Evolutionary conservation across 257 asterid species (phyloP), one percentile per base, ranked within the genome.

Genomic region (Solanum etuberosum): DNA sequence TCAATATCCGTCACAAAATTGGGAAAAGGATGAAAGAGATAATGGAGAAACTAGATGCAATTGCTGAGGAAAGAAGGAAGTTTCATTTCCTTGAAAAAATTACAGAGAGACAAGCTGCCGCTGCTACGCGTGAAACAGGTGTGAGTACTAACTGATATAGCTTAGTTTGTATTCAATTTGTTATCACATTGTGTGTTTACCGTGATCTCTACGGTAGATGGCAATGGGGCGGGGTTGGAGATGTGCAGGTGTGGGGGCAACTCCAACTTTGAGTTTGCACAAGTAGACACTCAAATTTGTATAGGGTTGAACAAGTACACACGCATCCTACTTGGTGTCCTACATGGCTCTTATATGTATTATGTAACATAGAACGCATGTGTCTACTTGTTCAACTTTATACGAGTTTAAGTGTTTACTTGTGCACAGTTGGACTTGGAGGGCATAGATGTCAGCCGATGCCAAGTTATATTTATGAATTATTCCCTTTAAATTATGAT

Each of bases 51-150:
- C 13, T 91, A 87, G 86, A 89, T 37, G 46, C 18, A 3, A 54
- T 87, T 65, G 87, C 90, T 51, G 91, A 72, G 9, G 92, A 89
- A 29, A 61, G 89, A 10, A 32, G 35, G 7, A 87, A 77, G 59
- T 83, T 90, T 51, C 90, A 83, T 74, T 68, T 89, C 72, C 81
- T 27, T 20, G 91, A 86, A 48, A 34, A 12, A 5, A 23, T 3
- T 38, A 74, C 57, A 21, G 83, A 21, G 54, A 74, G 57, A 74
- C 57, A 38, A 38, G 54, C 32, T 0, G 9, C 82, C 77, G 20
- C 57, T 37, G 32, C 57, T 37, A 38, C 34, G 16, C 83, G 57
- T 12, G 57, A 74, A 38, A 74, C 57, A 38, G 57, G 83, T 38
- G 5, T 34, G 43, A 72, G 8, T 9, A 35, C 81, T 34, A 23